Percentiles rank a stretch among this genome's conserved stretches.
Evolutionary conservation across 2,329 filamentous ascomycete genomes (phyloP).

Genomic region (Trichophyton equinum): DNA sequence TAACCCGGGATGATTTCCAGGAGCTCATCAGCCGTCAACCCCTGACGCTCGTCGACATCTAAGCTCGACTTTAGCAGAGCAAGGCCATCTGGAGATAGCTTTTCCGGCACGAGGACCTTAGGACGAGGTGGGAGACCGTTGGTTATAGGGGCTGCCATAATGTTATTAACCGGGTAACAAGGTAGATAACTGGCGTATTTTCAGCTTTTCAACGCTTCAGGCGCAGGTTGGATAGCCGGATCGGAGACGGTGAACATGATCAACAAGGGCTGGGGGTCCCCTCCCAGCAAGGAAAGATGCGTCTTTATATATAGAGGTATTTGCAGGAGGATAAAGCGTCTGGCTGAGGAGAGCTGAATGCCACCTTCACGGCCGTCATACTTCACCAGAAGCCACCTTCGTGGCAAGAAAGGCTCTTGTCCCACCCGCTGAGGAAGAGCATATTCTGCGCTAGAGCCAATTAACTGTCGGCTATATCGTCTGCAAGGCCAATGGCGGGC

Average conservation of each 20-base stretch:
- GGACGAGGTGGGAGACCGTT: slow-evolving; percentile 18
- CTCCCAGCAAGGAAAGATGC: too few species aligned
- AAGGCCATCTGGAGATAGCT: slow-evolving; percentile 66
- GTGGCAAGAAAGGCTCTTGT: neutral
- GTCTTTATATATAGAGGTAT: too few species aligned
- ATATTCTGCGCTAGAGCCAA: neutral
- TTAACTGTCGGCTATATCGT: neutral
- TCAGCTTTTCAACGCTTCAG: neutral
- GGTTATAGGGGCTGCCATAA: neutral
- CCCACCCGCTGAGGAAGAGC: neutral
- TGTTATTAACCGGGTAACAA: neutral
- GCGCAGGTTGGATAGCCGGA: too few species aligned
- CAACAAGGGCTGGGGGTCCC: too few species aligned
- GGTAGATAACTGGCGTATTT: neutral
- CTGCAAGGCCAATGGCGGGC: neutral
- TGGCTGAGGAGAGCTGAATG: too few species aligned
- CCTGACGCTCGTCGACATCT: slow-evolving; percentile 56
- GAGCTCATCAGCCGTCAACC: slow-evolving; percentile 51
- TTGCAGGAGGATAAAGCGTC: too few species aligned
- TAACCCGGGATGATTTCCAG: slow-evolving; percentile 56
- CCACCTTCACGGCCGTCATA: neutral
- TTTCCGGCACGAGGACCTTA: slow-evolving; percentile 63
- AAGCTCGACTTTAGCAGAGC: slow-evolving; percentile 53
- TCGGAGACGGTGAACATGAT: too few species aligned
- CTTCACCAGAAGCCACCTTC: slow-evolving; percentile 16